phyloP scores from a whole-genome alignment of 140 eudicot species.

The Flaveria floridana region DNA sequence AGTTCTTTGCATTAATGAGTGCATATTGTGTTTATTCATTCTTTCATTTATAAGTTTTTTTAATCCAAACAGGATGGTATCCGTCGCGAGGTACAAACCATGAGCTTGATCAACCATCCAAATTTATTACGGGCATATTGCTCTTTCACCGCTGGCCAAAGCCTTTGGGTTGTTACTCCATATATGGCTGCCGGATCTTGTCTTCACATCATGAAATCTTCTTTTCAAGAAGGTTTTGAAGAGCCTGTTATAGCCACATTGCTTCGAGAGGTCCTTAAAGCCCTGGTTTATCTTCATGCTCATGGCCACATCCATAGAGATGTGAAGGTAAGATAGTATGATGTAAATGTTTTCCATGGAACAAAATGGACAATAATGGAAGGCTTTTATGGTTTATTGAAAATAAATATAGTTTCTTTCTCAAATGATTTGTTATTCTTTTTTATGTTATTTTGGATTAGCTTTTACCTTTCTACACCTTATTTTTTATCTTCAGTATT shows the following conservation, averaged over 20 bases:
- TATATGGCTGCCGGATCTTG: slow-evolving; percentile 97
- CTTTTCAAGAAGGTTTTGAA: slow-evolving; percentile 92
- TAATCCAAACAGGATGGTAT: slow-evolving; percentile 68
- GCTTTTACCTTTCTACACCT: neutral
- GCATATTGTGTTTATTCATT: slow-evolving; percentile 8
- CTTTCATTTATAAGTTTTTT: neutral
- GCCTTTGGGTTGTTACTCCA: slow-evolving; percentile 96
- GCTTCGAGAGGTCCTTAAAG: slow-evolving; percentile 84
- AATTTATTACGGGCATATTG: slow-evolving; percentile 80
- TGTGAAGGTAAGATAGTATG: slow-evolving; percentile 64
- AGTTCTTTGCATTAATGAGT: slow-evolving; percentile 1
- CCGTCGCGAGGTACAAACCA: slow-evolving; percentile 92
- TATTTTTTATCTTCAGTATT: slow-evolving; percentile 9
- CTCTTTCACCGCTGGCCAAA: slow-evolving; percentile 79
- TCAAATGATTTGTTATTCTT: slow-evolving; percentile 10
- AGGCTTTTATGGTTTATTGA: neutral
- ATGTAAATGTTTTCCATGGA: slow-evolving; percentile 16
- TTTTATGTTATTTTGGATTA: neutral
- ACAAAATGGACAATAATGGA: neutral
- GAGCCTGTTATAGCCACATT: slow-evolving; percentile 89
- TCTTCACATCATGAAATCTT: slow-evolving; percentile 83
- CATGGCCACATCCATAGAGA: slow-evolving; percentile 98
- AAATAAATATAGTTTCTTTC: slow-evolving; percentile 5
- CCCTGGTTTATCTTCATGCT: slow-evolving; percentile 83
- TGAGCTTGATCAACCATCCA: slow-evolving; percentile 83